Conservation (phyloP, 768 basidiomycete species). For the Rossbeevera mucosa region DNA sequence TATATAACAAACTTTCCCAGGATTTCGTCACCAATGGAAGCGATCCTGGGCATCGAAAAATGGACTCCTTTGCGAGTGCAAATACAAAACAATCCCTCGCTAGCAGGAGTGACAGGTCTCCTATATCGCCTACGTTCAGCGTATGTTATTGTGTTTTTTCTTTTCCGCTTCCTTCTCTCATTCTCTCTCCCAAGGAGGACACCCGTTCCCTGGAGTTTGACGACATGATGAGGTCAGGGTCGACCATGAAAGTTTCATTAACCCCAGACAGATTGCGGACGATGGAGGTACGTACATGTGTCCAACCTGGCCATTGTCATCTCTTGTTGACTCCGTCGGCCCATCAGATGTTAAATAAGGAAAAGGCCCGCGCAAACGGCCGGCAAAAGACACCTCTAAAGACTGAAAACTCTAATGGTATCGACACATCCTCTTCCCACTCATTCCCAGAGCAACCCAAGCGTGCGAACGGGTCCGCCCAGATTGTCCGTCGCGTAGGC, state of each 20-base stretch:
- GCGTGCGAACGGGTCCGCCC: slow-evolving; percentile 33
- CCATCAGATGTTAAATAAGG: slow-evolving; percentile 66
- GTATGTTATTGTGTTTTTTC: slow-evolving; percentile 20
- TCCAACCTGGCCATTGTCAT: slow-evolving; percentile 16
- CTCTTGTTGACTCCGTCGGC: slow-evolving; percentile 3
- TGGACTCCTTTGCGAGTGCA: slow-evolving; percentile 51
- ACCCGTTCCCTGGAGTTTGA: slow-evolving; percentile 79
- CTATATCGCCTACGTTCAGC: slow-evolving; percentile 33
- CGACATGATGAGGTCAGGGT: slow-evolving; percentile 81
- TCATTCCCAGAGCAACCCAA: slow-evolving; percentile 23
- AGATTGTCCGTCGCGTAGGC: slow-evolving; percentile 52
- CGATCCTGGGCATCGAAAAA: slow-evolving; percentile 50
- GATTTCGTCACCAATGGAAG: slow-evolving; percentile 37
- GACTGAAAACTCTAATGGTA: slow-evolving; percentile 23
- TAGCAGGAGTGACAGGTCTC: slow-evolving; percentile 32
- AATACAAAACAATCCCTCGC: slow-evolving; percentile 38
- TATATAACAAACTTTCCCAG: slow-evolving; percentile 39
- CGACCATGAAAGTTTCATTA: slow-evolving; percentile 93
- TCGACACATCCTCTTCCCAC: slow-evolving; percentile 11
- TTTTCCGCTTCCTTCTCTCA: background rate
- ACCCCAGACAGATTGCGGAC: slow-evolving; percentile 91
- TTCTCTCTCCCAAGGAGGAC: slow-evolving; percentile 41
- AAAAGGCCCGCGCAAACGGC: slow-evolving; percentile 44
- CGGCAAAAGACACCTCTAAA: slow-evolving; percentile 22
- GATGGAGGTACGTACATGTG: slow-evolving; percentile 71